These are phyloP conservation scores for Hortiboletus flavorubellus DNA, from an alignment of 768 basidiomycete genomes.

Conservation along the genomic window DNA sequence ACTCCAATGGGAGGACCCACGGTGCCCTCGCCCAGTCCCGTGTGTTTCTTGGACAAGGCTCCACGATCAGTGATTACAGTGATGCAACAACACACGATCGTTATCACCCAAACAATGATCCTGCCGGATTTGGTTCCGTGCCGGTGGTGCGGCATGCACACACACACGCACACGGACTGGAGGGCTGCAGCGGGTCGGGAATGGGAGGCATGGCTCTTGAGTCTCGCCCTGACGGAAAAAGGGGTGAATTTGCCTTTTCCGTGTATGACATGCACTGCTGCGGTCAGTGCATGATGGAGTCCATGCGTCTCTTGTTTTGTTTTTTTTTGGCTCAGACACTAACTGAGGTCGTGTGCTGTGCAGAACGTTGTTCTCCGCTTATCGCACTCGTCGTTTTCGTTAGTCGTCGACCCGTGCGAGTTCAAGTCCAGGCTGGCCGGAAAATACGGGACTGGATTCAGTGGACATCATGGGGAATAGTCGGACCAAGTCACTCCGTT, in stretches of 20 bases:
- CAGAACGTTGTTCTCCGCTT: slow-evolving; percentile 5
- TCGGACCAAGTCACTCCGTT: neutral
- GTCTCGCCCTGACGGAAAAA: slow-evolving; percentile 74
- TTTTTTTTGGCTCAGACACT: neutral
- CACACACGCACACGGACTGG: slow-evolving; percentile 35
- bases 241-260: slow-evolving; percentile 71
- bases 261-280: slow-evolving; percentile 60
- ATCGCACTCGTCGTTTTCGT: neutral
- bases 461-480: neutral
- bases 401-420: neutral
- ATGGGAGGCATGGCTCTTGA: slow-evolving; percentile 71
- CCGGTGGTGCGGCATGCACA: slow-evolving; percentile 12
- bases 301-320: slow-evolving; percentile 15
- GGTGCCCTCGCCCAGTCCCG: slow-evolving; percentile 10
- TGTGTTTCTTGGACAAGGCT: slow-evolving; percentile 8
- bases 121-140: slow-evolving; percentile 23
- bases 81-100: slow-evolving; percentile 1
- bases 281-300: slow-evolving; percentile 44
- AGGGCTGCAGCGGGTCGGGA: slow-evolving; percentile 66
- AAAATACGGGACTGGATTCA: neutral
- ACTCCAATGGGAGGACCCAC: neutral
- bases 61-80: slow-evolving; percentile 8
- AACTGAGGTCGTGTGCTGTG: slow-evolving; percentile 7
- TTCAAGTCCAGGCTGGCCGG: neutral
- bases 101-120: slow-evolving; percentile 20